Evolutionary conservation across 1,284 basidiomycete species (phyloP), one percentile per base, ranked within the genome.

Genomic region (Megacollybia platyphylla): DNA sequence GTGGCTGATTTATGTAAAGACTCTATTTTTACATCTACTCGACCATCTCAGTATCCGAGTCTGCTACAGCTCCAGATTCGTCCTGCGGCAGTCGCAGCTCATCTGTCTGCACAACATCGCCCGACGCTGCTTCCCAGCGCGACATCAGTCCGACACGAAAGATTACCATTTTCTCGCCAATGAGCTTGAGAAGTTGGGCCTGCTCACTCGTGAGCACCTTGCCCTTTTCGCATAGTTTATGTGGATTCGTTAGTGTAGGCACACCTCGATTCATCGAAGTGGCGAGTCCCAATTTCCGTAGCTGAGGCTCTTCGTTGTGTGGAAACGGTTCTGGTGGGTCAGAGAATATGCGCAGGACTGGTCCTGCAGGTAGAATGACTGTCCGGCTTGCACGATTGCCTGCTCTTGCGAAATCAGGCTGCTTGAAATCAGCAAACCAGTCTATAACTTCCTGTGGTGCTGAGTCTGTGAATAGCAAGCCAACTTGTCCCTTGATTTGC

Each of bases 251-350:
- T 43, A 98, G 66, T 3, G 83, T 87, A 2, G 96, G 94, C 1
- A 97, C 86, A 45, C 94, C 96, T 50, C 76, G 77, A 49, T 84
- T 76, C 66, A 99, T 76, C 43, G 71, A 74, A 13, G 94, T 97
- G 37, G 80, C 73, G 42, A 99, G 68, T 8, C 96, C 96, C 26
- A 97, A 74, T 58, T 87, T 85, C 44, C 94, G 79, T 43, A 99
- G 70, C 57, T 97, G 93, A 15, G 94, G 91, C 54, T 99, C 94
- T 65, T 97, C 88, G 52, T 89, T 91, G 62, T 97, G 92, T 24
- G 94, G 90, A 59, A 97, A 92, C 1, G 91, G 84, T 52, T 87
- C 80, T 27, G 83, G 76, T 2, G 81, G 80, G 51, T 81, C 76
- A 9, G 82, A 79, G 57, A 84, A 70, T 44, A 72, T 70, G 56